A percentile compares a stretch with the other conserved stretches of the same genome.
Conservation (phyloP, 2,329 filamentous ascomycete species). For the Aspergillus terreus region DNA sequence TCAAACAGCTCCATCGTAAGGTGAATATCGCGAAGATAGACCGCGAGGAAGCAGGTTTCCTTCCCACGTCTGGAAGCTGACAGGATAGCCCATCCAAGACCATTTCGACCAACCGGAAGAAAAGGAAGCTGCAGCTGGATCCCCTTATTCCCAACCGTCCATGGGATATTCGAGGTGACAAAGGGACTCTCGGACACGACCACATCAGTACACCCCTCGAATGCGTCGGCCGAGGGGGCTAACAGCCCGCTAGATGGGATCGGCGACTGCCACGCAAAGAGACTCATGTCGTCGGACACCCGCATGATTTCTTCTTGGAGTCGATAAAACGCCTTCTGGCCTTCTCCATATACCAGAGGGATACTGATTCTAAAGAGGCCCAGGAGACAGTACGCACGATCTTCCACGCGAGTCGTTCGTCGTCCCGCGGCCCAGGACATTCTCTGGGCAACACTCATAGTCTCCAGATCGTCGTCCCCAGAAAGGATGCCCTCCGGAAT, state of each 20-base stretch:
- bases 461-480: neutral
- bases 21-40: neutral
- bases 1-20: neutral
- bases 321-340: slow-evolving; percentile 20
- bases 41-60: neutral
- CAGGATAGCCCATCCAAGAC: neutral
- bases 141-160: neutral
- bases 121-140: neutral
- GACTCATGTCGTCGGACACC: slow-evolving; percentile 10
- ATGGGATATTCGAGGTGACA: neutral
- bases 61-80: neutral
- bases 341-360: slow-evolving; percentile 43
- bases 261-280: slow-evolving; percentile 10
- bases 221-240: neutral
- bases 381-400: slow-evolving; percentile 45
- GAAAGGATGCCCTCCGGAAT: neutral
- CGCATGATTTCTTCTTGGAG: slow-evolving; percentile 16
- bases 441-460: slow-evolving; percentile 28
- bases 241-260: neutral
- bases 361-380: slow-evolving; percentile 46
- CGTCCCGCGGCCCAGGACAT: slow-evolving; percentile 41
- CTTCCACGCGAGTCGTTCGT: slow-evolving; percentile 34
- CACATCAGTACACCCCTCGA: neutral
- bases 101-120: neutral
- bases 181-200: neutral